Evolutionary conservation across 2,329 filamentous ascomycete species (phyloP), one percentile per base, ranked within the genome.

Genomic region (Curvularia verruculosa): DNA sequence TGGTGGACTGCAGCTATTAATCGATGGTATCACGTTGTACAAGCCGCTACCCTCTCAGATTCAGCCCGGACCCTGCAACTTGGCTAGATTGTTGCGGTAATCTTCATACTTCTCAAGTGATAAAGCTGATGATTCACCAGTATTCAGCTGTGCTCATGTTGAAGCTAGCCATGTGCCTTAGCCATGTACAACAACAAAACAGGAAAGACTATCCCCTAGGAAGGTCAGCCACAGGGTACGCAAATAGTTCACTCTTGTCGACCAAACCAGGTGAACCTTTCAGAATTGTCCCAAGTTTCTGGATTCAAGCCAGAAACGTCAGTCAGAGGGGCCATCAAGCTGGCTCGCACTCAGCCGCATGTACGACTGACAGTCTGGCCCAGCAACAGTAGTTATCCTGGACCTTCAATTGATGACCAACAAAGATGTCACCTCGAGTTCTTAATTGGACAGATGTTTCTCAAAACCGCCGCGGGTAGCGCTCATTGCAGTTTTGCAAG

Each of bases 1-100:
- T 62, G 21, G 37, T 50, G 50, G 51, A 56, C 52, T 58, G 58
- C 58, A 56, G 55, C 50, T 43, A 46, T 61, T 49, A 37, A 49
- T 41, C 26, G 51, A 47, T 61, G 31, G 60, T 63, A 63, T 58
- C 37, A 56, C 45, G 61, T 63, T 54, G 49, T 47, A 61, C 68
- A 61, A 60, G 64, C 60, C 58, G 48, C 54, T 49, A 54, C 62
- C 64, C 66, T 45, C 47, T 37, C 37, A 45, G 43, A 46, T 26
- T 48, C 45, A 37, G 28, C 45, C 19, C 41, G 15, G 46, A 36
- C 46, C 45, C 51, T 54, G 40, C 46, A n/a, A 51, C 24, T 29
- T 24, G 9, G 19, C 29, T 18, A 13, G 21, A 40, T 21, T 19
- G 15, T 19, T 37, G 13, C 26, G 40, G 13, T 21, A 28, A 24